Conservation (phyloP, 2,329 filamentous ascomycete genomes). For the Aspergillus amoenus region DNA sequence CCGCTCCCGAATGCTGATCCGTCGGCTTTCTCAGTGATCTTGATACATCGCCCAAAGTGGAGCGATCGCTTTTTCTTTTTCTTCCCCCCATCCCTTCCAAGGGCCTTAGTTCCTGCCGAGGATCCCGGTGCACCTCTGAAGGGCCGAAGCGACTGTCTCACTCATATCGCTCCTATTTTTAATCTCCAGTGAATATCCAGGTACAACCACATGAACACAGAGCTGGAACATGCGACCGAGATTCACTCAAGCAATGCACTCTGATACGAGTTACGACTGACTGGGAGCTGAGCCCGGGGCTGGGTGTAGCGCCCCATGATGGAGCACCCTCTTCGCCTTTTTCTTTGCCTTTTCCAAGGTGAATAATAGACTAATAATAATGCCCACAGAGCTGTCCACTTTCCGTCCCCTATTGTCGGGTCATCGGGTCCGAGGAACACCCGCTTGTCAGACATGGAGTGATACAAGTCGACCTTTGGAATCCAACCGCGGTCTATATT, state of each 20-base stretch:
- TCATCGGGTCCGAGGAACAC: neutral
- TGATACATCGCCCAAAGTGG: constrained; percentile 11
- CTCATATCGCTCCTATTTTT: neutral
- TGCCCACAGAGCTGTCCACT: too few species aligned
- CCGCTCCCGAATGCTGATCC: constrained; percentile 25
- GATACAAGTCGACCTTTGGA: too few species aligned
- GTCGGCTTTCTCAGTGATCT: constrained; percentile 27
- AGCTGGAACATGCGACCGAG: neutral
- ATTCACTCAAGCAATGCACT: neutral
- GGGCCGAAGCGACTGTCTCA: neutral
- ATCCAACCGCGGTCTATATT: too few species aligned
- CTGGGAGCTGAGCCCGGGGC: too few species aligned
- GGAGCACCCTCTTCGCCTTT: neutral
- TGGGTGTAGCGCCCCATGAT: neutral
- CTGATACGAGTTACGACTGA: neutral
- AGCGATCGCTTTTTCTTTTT: neutral
- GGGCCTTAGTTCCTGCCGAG: neutral
- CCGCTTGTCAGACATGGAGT: neutral
- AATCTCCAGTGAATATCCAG: neutral
- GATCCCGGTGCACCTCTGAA: neutral
- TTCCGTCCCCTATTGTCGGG: too few species aligned
- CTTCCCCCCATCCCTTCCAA: neutral
- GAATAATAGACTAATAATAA: neutral
- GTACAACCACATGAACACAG: too few species aligned
- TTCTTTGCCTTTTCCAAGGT: neutral